Base-by-base conservation (phyloP, 768 basidiomycete genomes). In the Omphalotus guepiniiformis region DNA sequence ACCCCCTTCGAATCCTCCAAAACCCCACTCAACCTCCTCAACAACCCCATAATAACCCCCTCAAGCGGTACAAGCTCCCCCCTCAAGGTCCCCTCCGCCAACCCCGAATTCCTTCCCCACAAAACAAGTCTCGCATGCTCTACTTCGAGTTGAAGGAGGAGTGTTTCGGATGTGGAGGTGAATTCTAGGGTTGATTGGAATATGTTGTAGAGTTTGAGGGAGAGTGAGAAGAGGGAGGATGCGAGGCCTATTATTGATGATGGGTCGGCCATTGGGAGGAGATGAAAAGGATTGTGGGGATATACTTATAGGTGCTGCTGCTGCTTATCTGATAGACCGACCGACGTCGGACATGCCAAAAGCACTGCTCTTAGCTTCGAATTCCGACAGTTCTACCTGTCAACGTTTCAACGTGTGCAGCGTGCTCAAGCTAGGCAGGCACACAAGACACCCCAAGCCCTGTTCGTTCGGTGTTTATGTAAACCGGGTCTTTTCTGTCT, bases 91-190 rank as follows among this genome's bases (percentile, higher is more conserved):
- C 46, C 44, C 19, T 37, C 40, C 19, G 45, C 50, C 16, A 46
- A 44, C 2, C 50, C 50, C 9, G 50, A 51, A 42, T 46, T 51
- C 12, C 44, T 39, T 19, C 50, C 50, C 50, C 50, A 51, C 12
- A 51, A 44, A 42, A 45, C 43, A 2, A 51, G 16, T 25, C 50
- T 42, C 25, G 41, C 40, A 28, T 46, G 43, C 23, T 51, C 50
- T 25, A 51, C 50, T 19, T 40, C 43, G 6, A 51, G 32, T 19
- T 39, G 42, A 32, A 51, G 25, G 9, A 51, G 43, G 12, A 51
- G 37, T 32, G 39, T 51, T 18, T 44, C 50, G 9, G 50, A 42
- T 13, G 42, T 47, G 1, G 45, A 42, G 6, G 50, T 42, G 29
- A 51, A 51, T 13, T 36, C 50, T 16, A 51, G 25, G 13, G 39